Base-by-base conservation (phyloP, 78 protist genomes). In the Cavenderia fasciculata region DNA sequence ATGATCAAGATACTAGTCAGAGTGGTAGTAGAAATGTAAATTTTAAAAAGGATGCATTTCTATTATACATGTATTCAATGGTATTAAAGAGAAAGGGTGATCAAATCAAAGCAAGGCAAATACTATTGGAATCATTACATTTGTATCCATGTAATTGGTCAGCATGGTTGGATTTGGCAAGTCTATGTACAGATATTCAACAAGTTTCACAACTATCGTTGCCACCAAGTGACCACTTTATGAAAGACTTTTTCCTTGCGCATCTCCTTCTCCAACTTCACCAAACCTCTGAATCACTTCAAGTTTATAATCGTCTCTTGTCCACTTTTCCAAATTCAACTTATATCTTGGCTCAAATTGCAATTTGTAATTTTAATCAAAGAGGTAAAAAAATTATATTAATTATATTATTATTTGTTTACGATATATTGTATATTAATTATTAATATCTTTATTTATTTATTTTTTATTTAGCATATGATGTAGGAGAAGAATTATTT, bases 171-270 rank as follows among this genome's bases (percentile, higher is more conserved):
- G 94, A 90, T 46, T 18, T 90, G 0, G 66, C 94, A 23, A 34
- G 74, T 27, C 61, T 90, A 1, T 90, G 85, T 46, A 25, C 75
- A 1, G 82, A 70, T 36, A 34, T 57, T 25, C 47, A 61, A 10
- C 65, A 49, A 4, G 41, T 66, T 21, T 25, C 65, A 43, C 84
- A 90, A 56, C 72, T 90, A 7, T 23, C n/a, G 2, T 51, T 74
- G 21, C 86, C 86, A 0, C n/a, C n/a, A n/a, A n/a, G n/a, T n/a
- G 66, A 72, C 43, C 86, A 88, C 25, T 88, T 74, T 56, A 90
- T 90, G 88, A 79, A 72, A 54, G 87, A 77, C 14, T 90, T 95
- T 70, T 95, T 95, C 74, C 40, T 33, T 23, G 97, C 97, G 27
- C 97, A 95, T 54, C 5, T 68, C 21, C 52, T 47, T 25, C 70